Conservation (phyloP, 306 rosid species). For the Elaeagnus macrophylla region DNA sequence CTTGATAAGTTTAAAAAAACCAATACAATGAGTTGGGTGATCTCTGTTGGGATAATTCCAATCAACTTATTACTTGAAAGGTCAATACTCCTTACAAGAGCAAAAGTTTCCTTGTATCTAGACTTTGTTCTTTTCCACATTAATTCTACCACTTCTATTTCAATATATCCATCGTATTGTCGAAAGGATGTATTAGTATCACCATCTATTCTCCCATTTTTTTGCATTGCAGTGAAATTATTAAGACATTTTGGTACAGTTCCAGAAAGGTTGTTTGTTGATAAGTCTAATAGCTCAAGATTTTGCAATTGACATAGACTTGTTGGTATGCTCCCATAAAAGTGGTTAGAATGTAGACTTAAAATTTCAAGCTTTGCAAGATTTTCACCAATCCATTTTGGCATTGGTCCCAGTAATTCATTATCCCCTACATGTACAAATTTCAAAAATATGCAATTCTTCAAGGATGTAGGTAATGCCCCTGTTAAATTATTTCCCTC, state of each 20-base stretch:
- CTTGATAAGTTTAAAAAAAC: neutral
- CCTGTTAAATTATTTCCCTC: too few relatives aligned
- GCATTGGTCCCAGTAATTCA: slow-evolving; percentile 5
- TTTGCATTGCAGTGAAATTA: too few relatives aligned
- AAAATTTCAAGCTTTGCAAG: neutral
- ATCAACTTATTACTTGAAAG: slow-evolving; percentile 17
- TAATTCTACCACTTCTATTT: neutral
- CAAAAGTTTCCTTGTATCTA: neutral
- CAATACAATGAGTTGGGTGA: neutral
- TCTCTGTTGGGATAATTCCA: slow-evolving; percentile 15
- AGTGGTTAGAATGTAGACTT: slow-evolving; percentile 2
- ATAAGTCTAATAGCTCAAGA: slow-evolving; percentile 8
- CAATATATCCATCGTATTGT: neutral
- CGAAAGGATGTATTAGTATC: neutral
- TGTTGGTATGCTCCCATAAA: neutral
- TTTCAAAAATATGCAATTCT: neutral
- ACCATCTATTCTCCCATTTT: neutral
- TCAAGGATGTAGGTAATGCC: too few relatives aligned
- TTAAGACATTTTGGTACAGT: slow-evolving; percentile 3
- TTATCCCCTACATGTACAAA: slow-evolving; percentile 10
- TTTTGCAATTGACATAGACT: neutral
- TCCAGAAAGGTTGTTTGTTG: slow-evolving; percentile 9
- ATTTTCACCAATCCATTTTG: neutral
- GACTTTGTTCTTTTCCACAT: slow-evolving; percentile 1
- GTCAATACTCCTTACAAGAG: neutral